phyloP scores from a whole-genome alignment of 192 early-diverging fungal genomes.

The Coemansia sp. region DNA sequence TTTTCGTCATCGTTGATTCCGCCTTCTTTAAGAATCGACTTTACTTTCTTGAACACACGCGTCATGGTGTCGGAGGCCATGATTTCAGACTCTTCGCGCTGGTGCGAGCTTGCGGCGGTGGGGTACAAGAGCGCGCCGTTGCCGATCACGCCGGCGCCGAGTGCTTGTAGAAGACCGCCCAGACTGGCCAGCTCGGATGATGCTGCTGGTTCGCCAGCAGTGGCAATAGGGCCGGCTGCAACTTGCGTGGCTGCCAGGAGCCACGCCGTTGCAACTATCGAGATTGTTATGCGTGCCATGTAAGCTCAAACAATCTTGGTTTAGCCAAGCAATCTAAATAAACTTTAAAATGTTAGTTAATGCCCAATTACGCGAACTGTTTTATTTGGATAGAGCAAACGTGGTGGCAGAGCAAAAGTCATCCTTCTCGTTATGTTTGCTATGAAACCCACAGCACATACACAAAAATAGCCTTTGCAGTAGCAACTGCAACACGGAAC shows the following conservation, averaged over 20 bases:
- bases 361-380: background rate
- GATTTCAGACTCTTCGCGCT: conserved; percentile 48
- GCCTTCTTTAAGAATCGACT: conserved; percentile 50
- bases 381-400: background rate
- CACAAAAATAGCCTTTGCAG: background rate
- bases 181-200: conserved; percentile 43
- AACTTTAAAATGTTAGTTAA: background rate
- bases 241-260: conserved; percentile 40
- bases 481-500: background rate
- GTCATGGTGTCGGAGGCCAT: conserved; percentile 47
- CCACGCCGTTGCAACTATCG: conserved; percentile 48
- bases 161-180: conserved; percentile 45
- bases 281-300: conserved; percentile 47
- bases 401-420: background rate
- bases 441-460: background rate
- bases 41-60: conserved; percentile 47
- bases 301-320: conserved; percentile 2
- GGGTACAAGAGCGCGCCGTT: conserved; percentile 48
- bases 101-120: conserved; percentile 34
- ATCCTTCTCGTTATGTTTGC: background rate
- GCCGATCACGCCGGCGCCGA: conserved; percentile 47
- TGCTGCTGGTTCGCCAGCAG: conserved; percentile 21
- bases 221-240: conserved; percentile 42
- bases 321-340: background rate
- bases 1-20: conserved; percentile 44